phyloP scores from a whole-genome alignment of 345 rosid genomes.

The Camelina hispida region DNA sequence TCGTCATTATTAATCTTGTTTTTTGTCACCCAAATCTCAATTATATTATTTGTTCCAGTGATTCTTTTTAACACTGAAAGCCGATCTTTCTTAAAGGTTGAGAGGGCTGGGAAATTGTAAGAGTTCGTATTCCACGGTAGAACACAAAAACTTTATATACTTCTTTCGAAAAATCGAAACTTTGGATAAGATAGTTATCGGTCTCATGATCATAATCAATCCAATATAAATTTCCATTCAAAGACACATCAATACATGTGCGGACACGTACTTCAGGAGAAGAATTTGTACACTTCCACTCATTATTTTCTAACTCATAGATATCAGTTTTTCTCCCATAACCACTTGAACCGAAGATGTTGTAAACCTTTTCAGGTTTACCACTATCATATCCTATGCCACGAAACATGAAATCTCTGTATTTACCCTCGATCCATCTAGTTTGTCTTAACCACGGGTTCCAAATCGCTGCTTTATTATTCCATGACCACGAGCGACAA shows the following conservation, averaged over 20 bases:
- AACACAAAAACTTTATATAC: neutral
- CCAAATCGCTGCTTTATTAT: neutral
- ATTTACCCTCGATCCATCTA: neutral
- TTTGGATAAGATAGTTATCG: neutral
- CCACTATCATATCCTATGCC: slow-evolving; percentile 2
- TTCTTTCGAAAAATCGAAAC: neutral
- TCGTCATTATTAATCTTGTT: no score
- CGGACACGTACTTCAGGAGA: neutral
- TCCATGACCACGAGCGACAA: neutral
- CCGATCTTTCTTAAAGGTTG: neutral
- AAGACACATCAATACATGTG: neutral
- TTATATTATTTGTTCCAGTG: no score
- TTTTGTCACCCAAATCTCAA: no score
- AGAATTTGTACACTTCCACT: neutral
- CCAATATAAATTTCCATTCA: neutral
- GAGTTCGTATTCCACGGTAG: neutral
- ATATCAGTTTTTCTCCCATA: neutral
- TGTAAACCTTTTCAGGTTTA: neutral
- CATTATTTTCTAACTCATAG: neutral
- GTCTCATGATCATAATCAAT: neutral
- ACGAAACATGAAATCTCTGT: neutral
- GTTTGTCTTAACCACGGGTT: slow-evolving; percentile 4
- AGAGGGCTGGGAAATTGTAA: neutral
- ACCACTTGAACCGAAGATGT: neutral
- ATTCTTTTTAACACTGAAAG: neutral